Base-by-base conservation (phyloP, 176 grass and related monocot genomes). In the Miscanthus lutarioriparius region DNA sequence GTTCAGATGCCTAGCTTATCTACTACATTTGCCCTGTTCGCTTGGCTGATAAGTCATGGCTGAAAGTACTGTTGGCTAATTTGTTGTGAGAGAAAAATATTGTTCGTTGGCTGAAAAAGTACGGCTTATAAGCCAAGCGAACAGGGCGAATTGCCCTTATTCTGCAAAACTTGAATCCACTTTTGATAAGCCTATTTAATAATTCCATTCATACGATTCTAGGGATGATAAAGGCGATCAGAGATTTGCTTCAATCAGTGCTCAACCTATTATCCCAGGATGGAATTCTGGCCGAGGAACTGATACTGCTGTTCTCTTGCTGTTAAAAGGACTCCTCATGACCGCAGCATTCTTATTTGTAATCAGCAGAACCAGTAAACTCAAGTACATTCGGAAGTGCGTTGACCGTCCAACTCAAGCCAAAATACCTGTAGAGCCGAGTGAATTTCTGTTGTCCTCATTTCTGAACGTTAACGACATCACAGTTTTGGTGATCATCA, bases 191-290 rank as follows among this genome's bases (percentile, higher is more conserved):
- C 6, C 23, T 22, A 30, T 70, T 36, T 56, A 72, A 78, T 11
- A 72, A 26, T 35, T 67, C 7, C 25, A 66, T 90, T 54, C 20
- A 7, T 82, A 47, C 7, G 56, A 86, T 83, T 81, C 11, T 36
- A 90, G 88, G 74, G 35, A 23, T 23, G 79, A 79, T 8, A 48
- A 73, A 59, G 74, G 79, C 7, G 58, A 58, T 78, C 79, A 73
- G 28, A 66, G 30, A 66, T 90, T 86, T 45, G 79, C 88, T 67
- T 90, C 88, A 27, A 83, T 90, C 79, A 86, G 74, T 67, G 38
- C 48, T 45, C 84, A 82, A 12, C 51, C 74, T 78, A 61, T 79
- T 78, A 38, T 77, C 78, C 84, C 83, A 83, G 58, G 39, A 38
- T 79, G 74, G 67, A 82, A 59, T 67, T 48, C 84, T 72, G 25